Conservation (phyloP, 176 grass and related monocot species). For the Phoenix roebelenii region DNA sequence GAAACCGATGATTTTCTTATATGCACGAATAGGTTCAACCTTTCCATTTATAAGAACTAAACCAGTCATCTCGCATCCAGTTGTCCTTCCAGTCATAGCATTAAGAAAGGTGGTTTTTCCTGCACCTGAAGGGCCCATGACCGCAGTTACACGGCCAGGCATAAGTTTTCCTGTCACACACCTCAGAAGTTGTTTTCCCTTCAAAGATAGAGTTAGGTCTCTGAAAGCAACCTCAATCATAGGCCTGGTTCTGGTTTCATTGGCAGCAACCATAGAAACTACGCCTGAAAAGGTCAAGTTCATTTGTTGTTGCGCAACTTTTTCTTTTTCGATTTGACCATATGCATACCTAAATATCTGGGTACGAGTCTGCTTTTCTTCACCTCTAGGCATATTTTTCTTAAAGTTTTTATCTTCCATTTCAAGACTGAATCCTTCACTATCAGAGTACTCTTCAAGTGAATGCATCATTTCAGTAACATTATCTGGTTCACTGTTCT, state of each 20-base stretch:
- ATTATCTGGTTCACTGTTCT: conserved; percentile 10
- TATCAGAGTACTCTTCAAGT: conserved; percentile 6
- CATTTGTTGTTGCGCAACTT: conserved; percentile 46
- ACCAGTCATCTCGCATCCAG: conserved; percentile 55
- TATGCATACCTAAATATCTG: conserved; percentile 81
- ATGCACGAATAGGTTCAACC: conserved; percentile 44
- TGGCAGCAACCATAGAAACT: conserved; percentile 43
- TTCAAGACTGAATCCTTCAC: conserved; percentile 9
- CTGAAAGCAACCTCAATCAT: conserved; percentile 81
- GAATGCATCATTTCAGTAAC: conserved; percentile 18
- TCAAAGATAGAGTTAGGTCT: conserved; percentile 64
- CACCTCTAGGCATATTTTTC: conserved; percentile 34
- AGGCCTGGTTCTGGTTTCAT: conserved; percentile 35
- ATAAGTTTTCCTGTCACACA: conserved; percentile 68
- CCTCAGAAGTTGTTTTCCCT: conserved; percentile 66
- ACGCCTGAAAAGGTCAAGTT: conserved; percentile 64
- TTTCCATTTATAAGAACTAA: conserved; percentile 68
- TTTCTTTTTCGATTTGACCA: conserved; percentile 79
- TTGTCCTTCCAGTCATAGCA: conserved; percentile 74
- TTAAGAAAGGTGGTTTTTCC: conserved; percentile 96
- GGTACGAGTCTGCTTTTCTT: conserved; percentile 55
- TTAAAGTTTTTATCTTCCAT: conserved; percentile 25
- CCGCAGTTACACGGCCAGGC: conserved; percentile 66
- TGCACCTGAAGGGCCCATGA: conserved; percentile 95
- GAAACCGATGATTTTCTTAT: conserved; percentile 70